Percentiles rank a stretch among this genome's conserved stretches.
Conservation (phyloP, 169 alveolate genomes). For the Theileria luwenshuni region DNA sequence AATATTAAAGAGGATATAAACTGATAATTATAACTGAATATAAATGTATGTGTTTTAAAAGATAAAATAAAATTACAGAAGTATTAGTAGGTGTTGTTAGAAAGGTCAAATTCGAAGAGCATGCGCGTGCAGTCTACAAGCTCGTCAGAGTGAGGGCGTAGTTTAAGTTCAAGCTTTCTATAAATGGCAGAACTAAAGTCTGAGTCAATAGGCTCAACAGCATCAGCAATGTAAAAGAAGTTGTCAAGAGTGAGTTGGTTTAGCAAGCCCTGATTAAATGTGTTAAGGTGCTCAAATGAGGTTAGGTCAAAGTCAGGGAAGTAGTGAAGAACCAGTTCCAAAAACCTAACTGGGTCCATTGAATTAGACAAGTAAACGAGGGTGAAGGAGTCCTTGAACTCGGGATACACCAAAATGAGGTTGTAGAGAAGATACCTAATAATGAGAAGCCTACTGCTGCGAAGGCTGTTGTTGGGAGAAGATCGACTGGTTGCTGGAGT, state of each 20-base stretch:
- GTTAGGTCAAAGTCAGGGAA: slow-evolving; percentile 42
- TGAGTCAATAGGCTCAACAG: slow-evolving; percentile 36
- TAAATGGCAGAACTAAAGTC: slow-evolving; percentile 18
- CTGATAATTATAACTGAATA: no score
- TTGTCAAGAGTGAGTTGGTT: slow-evolving; percentile 35
- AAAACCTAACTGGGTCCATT: slow-evolving; percentile 16
- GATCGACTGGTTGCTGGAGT: background rate
- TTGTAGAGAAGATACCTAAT: slow-evolving; percentile 36
- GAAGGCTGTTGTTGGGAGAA: background rate
- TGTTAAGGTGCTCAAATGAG: slow-evolving; percentile 37
- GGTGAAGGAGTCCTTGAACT: slow-evolving; percentile 22
- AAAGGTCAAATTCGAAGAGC: slow-evolving; percentile 34
- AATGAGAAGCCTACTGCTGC: slow-evolving; percentile 25
- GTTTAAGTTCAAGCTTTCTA: slow-evolving; percentile 4
- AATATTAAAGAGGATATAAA: no score
- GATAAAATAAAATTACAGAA: no score
- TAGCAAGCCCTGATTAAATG: slow-evolving; percentile 29
- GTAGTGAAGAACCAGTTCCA: slow-evolving; percentile 34
- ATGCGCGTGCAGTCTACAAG: slow-evolving; percentile 41
- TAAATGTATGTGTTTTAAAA: no score
- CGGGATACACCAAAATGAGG: slow-evolving; percentile 39
- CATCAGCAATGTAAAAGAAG: slow-evolving; percentile 24
- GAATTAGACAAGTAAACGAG: slow-evolving; percentile 43
- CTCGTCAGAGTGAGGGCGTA: slow-evolving; percentile 19
- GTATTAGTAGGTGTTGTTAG: background rate